Percentiles rank a stretch among this genome's conserved stretches.
These are phyloP conservation scores for Xylariaceae sp. DNA, from an alignment of 2,329 filamentous ascomycete species.

Conservation along the genomic window DNA sequence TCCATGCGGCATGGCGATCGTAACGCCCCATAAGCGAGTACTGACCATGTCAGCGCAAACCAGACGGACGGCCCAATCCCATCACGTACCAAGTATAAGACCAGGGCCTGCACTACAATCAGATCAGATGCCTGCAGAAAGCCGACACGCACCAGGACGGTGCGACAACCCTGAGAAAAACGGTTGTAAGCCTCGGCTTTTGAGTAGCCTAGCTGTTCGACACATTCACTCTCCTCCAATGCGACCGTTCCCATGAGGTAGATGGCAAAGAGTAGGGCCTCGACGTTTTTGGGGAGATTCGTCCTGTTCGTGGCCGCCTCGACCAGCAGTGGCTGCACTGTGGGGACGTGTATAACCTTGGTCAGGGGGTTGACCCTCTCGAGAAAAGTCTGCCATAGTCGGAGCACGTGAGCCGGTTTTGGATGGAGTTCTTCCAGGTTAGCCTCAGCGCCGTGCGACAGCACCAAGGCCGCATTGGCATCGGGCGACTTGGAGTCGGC, in stretches of 20 bases:
- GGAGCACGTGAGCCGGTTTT: slow-evolving; percentile 56
- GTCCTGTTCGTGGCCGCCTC: slow-evolving; percentile 52
- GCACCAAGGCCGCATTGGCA: slow-evolving; percentile 42
- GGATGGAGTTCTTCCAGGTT: slow-evolving; percentile 52
- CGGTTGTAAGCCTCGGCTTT: slow-evolving; percentile 42
- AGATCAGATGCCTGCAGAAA: slow-evolving; percentile 55
- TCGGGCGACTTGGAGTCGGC: slow-evolving; percentile 42
- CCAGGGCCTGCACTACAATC: slow-evolving; percentile 49
- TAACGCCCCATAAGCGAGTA: slow-evolving; percentile 50
- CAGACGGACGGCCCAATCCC: neutral
- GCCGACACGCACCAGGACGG: slow-evolving; percentile 41
- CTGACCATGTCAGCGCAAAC: slow-evolving; percentile 25
- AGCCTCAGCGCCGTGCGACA: slow-evolving; percentile 33
- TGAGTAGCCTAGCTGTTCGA: slow-evolving; percentile 41
- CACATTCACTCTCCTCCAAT: slow-evolving; percentile 47
- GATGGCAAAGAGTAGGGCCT: slow-evolving; percentile 58
- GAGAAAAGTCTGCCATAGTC: slow-evolving; percentile 67
- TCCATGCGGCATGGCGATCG: slow-evolving; percentile 52
- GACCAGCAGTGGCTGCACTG: slow-evolving; percentile 57
- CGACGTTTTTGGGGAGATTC: slow-evolving; percentile 48
- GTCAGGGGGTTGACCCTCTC: slow-evolving; percentile 62
- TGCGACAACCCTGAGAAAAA: slow-evolving; percentile 44
- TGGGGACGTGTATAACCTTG: slow-evolving; percentile 59
- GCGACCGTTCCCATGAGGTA: slow-evolving; percentile 53
- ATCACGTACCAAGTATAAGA: slow-evolving; percentile 45